These are phyloP conservation scores for Bonia amplexicaulis DNA, from an alignment of 176 grass and related monocot genomes.

Conservation along the genomic window DNA sequence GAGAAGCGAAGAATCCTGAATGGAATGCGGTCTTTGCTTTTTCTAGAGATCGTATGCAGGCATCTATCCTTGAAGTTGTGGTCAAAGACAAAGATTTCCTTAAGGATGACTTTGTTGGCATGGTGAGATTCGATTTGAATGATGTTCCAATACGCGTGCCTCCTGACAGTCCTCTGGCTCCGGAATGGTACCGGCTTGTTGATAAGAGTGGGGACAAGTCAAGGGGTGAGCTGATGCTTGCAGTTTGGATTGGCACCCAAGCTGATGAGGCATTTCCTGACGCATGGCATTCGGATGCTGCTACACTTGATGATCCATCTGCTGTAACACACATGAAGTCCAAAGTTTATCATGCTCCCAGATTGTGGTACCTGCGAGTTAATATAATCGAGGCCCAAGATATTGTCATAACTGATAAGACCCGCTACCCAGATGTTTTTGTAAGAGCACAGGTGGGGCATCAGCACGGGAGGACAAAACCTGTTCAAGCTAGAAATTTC, in stretches of 20 bases:
- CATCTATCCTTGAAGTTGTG: constrained; percentile 74
- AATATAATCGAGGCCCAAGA: constrained; percentile 95
- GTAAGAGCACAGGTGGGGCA: constrained; percentile 80
- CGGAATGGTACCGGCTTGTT: constrained; percentile 92
- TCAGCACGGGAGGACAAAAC: constrained; percentile 62
- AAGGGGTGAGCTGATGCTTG: constrained; percentile 95
- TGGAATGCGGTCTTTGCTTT: constrained; percentile 99
- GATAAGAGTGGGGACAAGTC: constrained; percentile 67
- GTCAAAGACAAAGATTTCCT: constrained; percentile 88
- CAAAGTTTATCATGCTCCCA: constrained; percentile 96
- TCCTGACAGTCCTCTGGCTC: constrained; percentile 89
- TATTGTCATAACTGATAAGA: constrained; percentile 75
- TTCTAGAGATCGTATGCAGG: constrained; percentile 83
- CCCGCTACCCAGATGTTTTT: constrained; percentile 78
- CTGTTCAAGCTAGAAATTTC: constrained; percentile 68
- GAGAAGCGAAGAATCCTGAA: constrained; percentile 87
- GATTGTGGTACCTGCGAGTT: constrained; percentile 89
- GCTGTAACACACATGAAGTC: constrained; percentile 73
- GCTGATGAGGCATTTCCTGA: constrained; percentile 97
- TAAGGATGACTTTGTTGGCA: constrained; percentile 91
- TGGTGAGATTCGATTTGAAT: constrained; percentile 84
- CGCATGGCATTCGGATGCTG: constrained; percentile 87
- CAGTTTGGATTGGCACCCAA: constrained; percentile 98
- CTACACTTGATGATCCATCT: constrained; percentile 42
- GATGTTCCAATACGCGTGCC: constrained; percentile 86